Evolutionary conservation across 2,329 filamentous ascomycete species (phyloP).

Genomic region (Elsinoe australis): DNA sequence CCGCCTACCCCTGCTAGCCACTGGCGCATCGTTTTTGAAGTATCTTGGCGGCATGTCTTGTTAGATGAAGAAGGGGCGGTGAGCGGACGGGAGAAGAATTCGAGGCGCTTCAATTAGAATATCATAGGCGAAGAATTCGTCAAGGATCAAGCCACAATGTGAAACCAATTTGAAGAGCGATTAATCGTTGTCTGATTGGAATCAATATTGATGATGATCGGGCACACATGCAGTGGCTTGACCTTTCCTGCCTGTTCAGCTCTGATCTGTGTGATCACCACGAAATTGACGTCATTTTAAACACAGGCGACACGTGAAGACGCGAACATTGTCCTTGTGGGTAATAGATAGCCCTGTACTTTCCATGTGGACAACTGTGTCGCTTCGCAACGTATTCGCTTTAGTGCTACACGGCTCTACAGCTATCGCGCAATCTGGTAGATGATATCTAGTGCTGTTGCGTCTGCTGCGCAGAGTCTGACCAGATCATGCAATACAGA

Average conservation of each 20-base stretch:
- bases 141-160: constrained; percentile 10
- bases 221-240: constrained; percentile 4
- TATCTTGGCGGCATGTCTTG: constrained; percentile 31
- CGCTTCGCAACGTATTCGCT: no score
- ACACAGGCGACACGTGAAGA: no score
- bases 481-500: no score
- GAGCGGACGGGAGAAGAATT: neutral
- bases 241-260: no score
- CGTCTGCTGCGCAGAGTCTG: no score
- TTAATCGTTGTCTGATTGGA: neutral
- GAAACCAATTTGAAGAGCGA: neutral
- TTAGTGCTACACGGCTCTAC: no score
- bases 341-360: no score
- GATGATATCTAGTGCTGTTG: no score
- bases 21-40: constrained; percentile 35
- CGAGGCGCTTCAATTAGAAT: neutral
- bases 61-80: neutral
- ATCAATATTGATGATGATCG: neutral
- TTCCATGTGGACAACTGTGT: no score
- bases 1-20: constrained; percentile 32
- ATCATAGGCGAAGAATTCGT: neutral
- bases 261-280: neutral
- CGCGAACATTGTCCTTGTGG: no score
- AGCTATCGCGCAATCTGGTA: no score
- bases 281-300: neutral